Base-by-base conservation (phyloP, 495 filamentous ascomycete genomes). In the Penicillium diatomitis region DNA sequence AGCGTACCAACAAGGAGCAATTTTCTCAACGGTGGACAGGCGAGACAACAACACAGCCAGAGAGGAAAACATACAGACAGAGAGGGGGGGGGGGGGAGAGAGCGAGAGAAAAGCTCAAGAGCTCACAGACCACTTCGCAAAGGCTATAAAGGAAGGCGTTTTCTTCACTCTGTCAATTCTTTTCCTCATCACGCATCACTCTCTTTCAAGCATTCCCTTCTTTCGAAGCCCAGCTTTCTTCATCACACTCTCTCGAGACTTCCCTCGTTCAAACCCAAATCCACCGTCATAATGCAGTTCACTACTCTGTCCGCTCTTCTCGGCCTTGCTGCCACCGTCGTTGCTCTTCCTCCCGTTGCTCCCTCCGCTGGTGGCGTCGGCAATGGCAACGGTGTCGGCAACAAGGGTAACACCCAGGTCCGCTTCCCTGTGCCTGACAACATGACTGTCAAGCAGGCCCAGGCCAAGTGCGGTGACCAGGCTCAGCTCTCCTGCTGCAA, bases 401-500 rank as follows among this genome's bases (percentile, higher is more conserved):
- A 55, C 49, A 56, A 51, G 46, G 49, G 46, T 50, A 62, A 57
- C 49, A 53, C 52, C 49, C n/a, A 50, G 5, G 32, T 58, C 53
- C 50, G 48, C 55, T 69, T 63, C 62, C 58, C 63, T 48, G 66
- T 68, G 33, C 68, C 67, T 37, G 62, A 67, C 51, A 46, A 58
- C 56, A 57, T 74, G 45, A 76, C 74, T 44, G 61, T 75, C 58
- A 54, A 70, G 58, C 60, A 76, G 61, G 74, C 66, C 20, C 64
- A 69, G 47, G 61, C 65, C 57, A 73, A 71, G 58, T 77, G 74
- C 48, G 74, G 74, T 57, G 55, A 67, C 54, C 61, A 75, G 62
- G 70, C 74, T 52, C 60, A 72, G 57, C 68, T 77, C 41, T 66
- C 69, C 50, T 75, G 74, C 66, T 72, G 70, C 39, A 74, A 75